Evolutionary conservation across 108 stramenopile genomes (phyloP).

Genomic region (Chaetoceros tenuissimus): DNA sequence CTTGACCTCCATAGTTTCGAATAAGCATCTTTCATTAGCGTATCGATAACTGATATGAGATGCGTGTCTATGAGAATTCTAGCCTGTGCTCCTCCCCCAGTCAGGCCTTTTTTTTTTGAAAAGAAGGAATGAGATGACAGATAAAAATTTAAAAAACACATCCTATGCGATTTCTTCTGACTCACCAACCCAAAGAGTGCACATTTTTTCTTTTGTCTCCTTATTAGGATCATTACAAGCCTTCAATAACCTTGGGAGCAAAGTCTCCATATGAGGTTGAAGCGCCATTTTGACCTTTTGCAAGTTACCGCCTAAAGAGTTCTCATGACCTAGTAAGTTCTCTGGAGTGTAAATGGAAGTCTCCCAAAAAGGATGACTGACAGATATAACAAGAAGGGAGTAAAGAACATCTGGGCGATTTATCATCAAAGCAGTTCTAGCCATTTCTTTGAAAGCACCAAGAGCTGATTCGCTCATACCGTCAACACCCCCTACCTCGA

Average conservation of each 20-base stretch:
- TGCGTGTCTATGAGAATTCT: constrained; percentile 41
- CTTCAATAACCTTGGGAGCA: constrained; percentile 68
- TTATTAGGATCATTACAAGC: constrained; percentile 76
- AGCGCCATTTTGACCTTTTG: constrained; percentile 49
- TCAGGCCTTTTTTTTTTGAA: too few relatives aligned
- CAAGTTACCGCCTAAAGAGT: constrained; percentile 22
- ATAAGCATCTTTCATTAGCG: constrained; percentile 57
- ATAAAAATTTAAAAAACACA: too few relatives aligned
- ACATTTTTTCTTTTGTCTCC: constrained; percentile 80
- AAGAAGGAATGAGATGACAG: too few relatives aligned
- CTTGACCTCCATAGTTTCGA: constrained; percentile 73
- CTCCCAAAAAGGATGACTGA: constrained; percentile 66
- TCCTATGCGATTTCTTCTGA: too few relatives aligned
- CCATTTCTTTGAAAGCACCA: constrained; percentile 81
- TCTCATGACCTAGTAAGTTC: constrained; percentile 47
- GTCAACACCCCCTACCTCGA: constrained; percentile 66
- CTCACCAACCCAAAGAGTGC: constrained; percentile 64
- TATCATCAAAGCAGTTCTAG: constrained; percentile 48
- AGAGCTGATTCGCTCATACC: constrained; percentile 75
- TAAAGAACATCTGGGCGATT: constrained; percentile 70
- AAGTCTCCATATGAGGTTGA: constrained; percentile 58
- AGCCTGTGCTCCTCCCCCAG: constrained; percentile 76
- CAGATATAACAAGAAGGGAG: constrained; percentile 60
- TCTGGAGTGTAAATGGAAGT: constrained; percentile 42
- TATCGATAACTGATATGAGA: constrained; percentile 62